These are phyloP conservation scores for Nigrograna mackinnonii DNA, from an alignment of 2,329 filamentous ascomycete genomes.

Conservation along the genomic window DNA sequence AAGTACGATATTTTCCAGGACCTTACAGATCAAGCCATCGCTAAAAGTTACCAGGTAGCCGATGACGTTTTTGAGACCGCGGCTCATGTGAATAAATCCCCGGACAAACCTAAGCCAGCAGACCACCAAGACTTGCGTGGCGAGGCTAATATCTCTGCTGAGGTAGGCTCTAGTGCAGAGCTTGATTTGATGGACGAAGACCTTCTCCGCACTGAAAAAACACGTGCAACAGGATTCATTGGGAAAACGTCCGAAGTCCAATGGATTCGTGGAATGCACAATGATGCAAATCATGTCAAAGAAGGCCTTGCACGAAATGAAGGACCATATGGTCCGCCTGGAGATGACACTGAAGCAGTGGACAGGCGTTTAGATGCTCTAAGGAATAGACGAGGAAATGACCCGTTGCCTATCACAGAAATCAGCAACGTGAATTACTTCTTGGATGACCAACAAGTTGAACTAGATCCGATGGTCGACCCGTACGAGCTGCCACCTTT, in stretches of 20 bases:
- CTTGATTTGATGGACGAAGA: constrained; percentile 27
- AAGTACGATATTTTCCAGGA: neutral
- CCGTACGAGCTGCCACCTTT: constrained; percentile 29
- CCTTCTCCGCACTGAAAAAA: constrained; percentile 18
- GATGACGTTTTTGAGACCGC: constrained; percentile 24
- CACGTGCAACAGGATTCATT: constrained; percentile 28
- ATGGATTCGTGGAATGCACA: constrained; percentile 22
- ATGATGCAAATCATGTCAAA: constrained; percentile 8
- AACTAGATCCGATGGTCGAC: constrained; percentile 23
- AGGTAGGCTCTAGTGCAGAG: constrained; percentile 25
- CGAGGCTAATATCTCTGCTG: constrained; percentile 24
- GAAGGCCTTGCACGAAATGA: neutral
- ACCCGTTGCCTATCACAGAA: constrained; percentile 9
- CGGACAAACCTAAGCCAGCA: constrained; percentile 8
- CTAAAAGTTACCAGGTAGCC: constrained; percentile 9
- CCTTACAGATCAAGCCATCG: neutral
- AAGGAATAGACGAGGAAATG: constrained; percentile 9
- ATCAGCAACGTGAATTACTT: constrained; percentile 32
- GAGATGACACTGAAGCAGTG: constrained; percentile 12
- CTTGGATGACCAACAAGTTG: constrained; percentile 26
- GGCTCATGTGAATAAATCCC: constrained; percentile 11
- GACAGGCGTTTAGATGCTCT: constrained; percentile 13
- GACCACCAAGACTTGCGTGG: constrained; percentile 9
- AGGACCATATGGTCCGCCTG: constrained; percentile 22
- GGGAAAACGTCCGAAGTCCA: constrained; percentile 27